Percentiles rank a stretch among this genome's conserved stretches.
phyloP scores from a whole-genome alignment of 768 basidiomycete species.

The Stropharia rugosoannulata region DNA sequence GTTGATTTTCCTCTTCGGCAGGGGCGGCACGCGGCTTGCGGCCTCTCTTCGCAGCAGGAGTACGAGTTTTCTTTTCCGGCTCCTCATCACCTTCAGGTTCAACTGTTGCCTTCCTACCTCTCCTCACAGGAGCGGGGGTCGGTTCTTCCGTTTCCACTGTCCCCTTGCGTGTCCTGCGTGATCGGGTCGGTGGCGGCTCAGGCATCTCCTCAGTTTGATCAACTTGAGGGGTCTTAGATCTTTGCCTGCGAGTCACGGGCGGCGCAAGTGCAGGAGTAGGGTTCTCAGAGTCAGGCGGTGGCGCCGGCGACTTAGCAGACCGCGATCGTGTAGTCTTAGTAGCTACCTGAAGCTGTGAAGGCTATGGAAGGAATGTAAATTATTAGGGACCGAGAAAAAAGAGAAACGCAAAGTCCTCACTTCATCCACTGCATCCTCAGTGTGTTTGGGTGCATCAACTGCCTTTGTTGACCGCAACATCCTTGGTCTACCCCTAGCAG shows the following conservation, averaged over 20 bases:
- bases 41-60: slow-evolving; percentile 21
- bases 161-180: slow-evolving; percentile 24
- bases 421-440: slow-evolving; percentile 6
- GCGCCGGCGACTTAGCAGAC: slow-evolving; percentile 1
- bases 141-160: slow-evolving; percentile 20
- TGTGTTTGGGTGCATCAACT: neutral
- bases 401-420: neutral
- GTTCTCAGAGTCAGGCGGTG: neutral
- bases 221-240: slow-evolving; percentile 19
- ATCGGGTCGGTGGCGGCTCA: slow-evolving; percentile 1
- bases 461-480: slow-evolving; percentile 13
- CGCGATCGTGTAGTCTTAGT: slow-evolving; percentile 3
- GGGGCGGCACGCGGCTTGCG: slow-evolving; percentile 18
- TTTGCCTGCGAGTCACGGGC: slow-evolving; percentile 1
- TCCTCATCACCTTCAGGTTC: slow-evolving; percentile 6
- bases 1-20: slow-evolving; percentile 7
- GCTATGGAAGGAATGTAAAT: neutral
- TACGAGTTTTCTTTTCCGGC: slow-evolving; percentile 19
- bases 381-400: neutral
- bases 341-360: neutral
- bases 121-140: slow-evolving; percentile 9
- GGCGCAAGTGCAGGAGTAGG: slow-evolving; percentile 3
- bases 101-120: slow-evolving; percentile 17
- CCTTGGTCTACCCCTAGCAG: slow-evolving; percentile 14
- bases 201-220: slow-evolving; percentile 4